Evolutionary conservation across 352 stramenopile genomes (phyloP).

Genomic region (Phytopythium mirpurense): DNA sequence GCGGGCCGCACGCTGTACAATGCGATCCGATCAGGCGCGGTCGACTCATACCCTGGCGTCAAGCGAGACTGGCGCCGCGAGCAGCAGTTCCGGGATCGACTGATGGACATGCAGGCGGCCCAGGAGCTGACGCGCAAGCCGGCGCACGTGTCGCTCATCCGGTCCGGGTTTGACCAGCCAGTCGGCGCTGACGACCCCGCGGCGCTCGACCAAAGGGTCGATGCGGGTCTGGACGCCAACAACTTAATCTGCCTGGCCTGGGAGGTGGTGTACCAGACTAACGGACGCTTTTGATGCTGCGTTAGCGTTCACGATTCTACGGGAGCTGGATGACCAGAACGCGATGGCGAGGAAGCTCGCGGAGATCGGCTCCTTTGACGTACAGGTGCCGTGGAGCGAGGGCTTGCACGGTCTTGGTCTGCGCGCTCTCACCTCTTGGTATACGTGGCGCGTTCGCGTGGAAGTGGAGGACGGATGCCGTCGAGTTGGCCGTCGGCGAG

Average conservation of each 20-base stretch:
- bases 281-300: background rate
- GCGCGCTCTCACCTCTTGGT: conserved; percentile 2
- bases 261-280: background rate
- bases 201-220: conserved; percentile 36
- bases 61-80: conserved; percentile 75
- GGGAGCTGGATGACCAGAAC: conserved; percentile 67
- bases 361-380: conserved; percentile 35
- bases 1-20: conserved; percentile 47
- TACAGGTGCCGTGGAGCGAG: conserved; percentile 34
- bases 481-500: conserved; percentile 65
- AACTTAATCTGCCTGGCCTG: background rate
- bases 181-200: conserved; percentile 19
- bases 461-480: conserved; percentile 39
- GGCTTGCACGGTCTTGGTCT: no score
- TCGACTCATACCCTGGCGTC: conserved; percentile 57
- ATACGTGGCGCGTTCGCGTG: conserved; percentile 1
- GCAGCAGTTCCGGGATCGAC: conserved; percentile 42
- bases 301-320: conserved; percentile 54
- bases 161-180: conserved; percentile 40
- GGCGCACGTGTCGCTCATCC: conserved; percentile 39
- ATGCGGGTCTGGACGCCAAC: conserved; percentile 35
- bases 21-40: conserved; percentile 56
- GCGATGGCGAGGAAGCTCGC: conserved; percentile 44
- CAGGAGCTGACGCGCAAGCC: conserved; percentile 19
- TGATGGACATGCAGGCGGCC: conserved; percentile 44